Base-by-base conservation (phyloP, 2,329 filamentous ascomycete species). In the Escovopsis sp. region DNA sequence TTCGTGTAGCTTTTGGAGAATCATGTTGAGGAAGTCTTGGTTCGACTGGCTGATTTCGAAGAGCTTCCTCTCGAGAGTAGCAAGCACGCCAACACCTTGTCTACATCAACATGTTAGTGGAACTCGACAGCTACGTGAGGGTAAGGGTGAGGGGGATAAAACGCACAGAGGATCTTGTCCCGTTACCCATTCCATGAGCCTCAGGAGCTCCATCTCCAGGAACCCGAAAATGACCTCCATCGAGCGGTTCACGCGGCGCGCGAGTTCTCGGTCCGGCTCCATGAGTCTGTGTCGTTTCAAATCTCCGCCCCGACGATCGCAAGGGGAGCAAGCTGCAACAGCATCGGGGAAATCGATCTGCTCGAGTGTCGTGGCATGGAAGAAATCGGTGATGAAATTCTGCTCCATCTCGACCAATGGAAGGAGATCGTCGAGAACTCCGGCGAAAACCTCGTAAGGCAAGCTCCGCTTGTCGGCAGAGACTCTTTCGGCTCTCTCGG, bases 351-450 rank as follows among this genome's bases (percentile, higher is more conserved):
- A 96, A 55, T 95, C 88, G 13, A 74, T 63, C 31, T 78, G 80
- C 52, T 87, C 81, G 25, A 89, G 69, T 2, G 86, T 93, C n/a
- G 82, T 84, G 24, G 91, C 77, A 52, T 96, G 89, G 71, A 96
- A 96, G 59, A 95, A 91, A 51, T 94, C 86, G n/a, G 94, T 79
- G 39, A 95, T 70, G 56, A 96, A 98, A 57, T 95, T 96, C 58
- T 98, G 89, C 62, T 98, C 91, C 58, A 89, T 88, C 51, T 86
- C 80, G 44, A 95, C 79, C 43, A 94, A 71, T 6, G 82, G 84
- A 36, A 88, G 65, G 48, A 91, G 75, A 53, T 95, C 86, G 43
- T 91, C 82, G 46, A 95, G 64, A 11, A 85, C 77, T 32, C 79
- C 79, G 1, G 76, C 71, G 59, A 96, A 94, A 3, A 85, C 77